Evolutionary conservation across 495 filamentous ascomycete species (phyloP).

Genomic region (Patellaria atrata): DNA sequence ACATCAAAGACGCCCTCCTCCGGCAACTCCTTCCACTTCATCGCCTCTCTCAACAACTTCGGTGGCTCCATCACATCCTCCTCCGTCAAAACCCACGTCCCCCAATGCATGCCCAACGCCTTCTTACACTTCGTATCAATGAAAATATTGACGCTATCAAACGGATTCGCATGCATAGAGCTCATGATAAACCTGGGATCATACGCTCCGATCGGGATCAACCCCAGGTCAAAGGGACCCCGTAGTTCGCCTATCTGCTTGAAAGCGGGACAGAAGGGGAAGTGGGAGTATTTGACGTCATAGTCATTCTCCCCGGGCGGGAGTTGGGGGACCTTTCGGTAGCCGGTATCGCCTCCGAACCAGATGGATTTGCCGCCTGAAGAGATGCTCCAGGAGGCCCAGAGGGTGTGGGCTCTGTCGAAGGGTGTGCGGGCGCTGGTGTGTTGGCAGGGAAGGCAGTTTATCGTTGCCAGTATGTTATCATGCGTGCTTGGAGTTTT

Average conservation of each 20-base stretch:
- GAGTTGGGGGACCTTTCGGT: conserved; percentile 61
- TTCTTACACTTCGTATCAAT: conserved; percentile 66
- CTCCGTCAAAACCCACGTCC: conserved; percentile 71
- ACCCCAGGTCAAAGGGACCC: conserved; percentile 81
- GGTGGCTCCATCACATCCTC: conserved; percentile 84
- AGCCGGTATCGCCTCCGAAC: conserved; percentile 65
- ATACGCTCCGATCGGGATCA: conserved; percentile 95
- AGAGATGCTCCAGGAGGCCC: conserved; percentile 72
- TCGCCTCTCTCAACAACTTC: conserved; percentile 54
- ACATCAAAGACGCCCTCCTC: conserved; percentile 79
- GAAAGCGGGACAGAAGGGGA: conserved; percentile 77
- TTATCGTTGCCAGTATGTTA: conserved; percentile 58
- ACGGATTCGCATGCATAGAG: conserved; percentile 76
- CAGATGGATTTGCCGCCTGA: conserved; percentile 62
- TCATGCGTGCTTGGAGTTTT: conserved; percentile 16
- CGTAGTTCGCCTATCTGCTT: conserved; percentile 66
- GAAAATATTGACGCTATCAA: conserved; percentile 84
- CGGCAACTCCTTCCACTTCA: conserved; percentile 50
- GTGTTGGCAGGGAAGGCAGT: conserved; percentile 80
- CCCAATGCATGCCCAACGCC: conserved; percentile 91
- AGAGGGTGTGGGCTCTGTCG: conserved; percentile 64
- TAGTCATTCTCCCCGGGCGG: conserved; percentile 57
- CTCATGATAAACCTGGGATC: conserved; percentile 45
- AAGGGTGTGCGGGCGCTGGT: conserved; percentile 50
- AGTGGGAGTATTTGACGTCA: conserved; percentile 49